Evolutionary conservation across 129 eudicot species (phyloP).

Genomic region (Gnaphalium uliginosum): DNA sequence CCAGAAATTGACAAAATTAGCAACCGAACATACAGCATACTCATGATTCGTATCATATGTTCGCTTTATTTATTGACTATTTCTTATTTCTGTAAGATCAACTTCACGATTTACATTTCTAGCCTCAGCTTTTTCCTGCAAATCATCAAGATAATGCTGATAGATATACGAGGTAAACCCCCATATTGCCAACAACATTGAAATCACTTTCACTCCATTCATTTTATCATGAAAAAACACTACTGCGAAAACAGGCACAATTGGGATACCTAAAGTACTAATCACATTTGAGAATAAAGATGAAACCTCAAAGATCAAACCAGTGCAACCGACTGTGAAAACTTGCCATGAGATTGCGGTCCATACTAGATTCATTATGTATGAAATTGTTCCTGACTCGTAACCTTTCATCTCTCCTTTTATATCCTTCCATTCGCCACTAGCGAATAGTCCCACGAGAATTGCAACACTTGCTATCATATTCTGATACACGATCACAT

Average conservation of each 20-base stretch:
- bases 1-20: neutral
- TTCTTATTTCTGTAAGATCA: constrained; percentile 17
- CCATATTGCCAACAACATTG: constrained; percentile 53
- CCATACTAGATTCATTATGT: constrained; percentile 44
- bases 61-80: neutral
- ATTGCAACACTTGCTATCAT: neutral
- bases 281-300: constrained; percentile 63
- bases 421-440: constrained; percentile 52
- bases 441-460: constrained; percentile 46
- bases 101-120: constrained; percentile 20
- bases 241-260: constrained; percentile 45
- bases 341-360: constrained; percentile 50
- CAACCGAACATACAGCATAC: neutral
- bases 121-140: constrained; percentile 16
- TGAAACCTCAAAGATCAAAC: constrained; percentile 54
- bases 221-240: constrained; percentile 54
- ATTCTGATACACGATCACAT: constrained; percentile 31
- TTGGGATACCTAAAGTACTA: constrained; percentile 47
- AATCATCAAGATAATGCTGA: constrained; percentile 54
- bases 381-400: constrained; percentile 37
- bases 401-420: constrained; percentile 44
- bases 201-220: constrained; percentile 47
- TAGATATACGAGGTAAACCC: constrained; percentile 60
- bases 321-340: constrained; percentile 35
- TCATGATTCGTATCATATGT: neutral